Conservation (phyloP, 139 green algal genomes). For the Pedinophyceae sp. region DNA sequence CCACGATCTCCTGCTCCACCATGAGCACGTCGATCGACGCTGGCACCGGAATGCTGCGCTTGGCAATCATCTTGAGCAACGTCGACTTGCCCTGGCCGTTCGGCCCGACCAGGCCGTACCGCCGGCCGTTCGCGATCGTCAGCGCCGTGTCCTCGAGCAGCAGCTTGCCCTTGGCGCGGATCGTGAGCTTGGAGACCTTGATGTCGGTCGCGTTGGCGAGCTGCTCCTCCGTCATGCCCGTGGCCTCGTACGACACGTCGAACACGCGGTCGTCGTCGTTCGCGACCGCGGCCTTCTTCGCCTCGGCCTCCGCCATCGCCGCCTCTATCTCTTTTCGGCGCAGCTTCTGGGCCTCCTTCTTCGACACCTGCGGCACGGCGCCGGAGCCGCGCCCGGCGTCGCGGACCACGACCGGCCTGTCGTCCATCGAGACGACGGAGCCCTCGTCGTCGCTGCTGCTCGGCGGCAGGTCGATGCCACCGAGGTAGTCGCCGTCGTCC, state of each 20-base stretch:
- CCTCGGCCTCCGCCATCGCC: conserved; percentile 46
- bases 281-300: conserved; percentile 66
- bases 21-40: conserved; percentile 93
- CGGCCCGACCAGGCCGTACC: conserved; percentile 68
- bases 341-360: conserved; percentile 60
- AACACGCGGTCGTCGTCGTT: conserved; percentile 92
- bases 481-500: conserved; percentile 53
- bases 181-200: conserved; percentile 87
- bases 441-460: conserved; percentile 48
- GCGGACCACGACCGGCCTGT: neutral
- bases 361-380: conserved; percentile 13
- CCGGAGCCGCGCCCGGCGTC: neutral
- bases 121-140: conserved; percentile 70
- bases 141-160: conserved; percentile 84
- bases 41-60: conserved; percentile 83
- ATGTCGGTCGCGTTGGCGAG: neutral
- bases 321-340: conserved; percentile 66
- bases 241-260: conserved; percentile 74
- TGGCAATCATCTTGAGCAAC: conserved; percentile 84
- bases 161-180: conserved; percentile 94
- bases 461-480: conserved; percentile 81
- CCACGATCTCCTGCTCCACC: conserved; percentile 95
- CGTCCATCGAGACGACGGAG: neutral
- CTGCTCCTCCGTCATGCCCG: conserved; percentile 31
- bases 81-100: conserved; percentile 96